Evolutionary conservation across 805 yeast genomes (phyloP).

Genomic region (Candida ovalis): DNA sequence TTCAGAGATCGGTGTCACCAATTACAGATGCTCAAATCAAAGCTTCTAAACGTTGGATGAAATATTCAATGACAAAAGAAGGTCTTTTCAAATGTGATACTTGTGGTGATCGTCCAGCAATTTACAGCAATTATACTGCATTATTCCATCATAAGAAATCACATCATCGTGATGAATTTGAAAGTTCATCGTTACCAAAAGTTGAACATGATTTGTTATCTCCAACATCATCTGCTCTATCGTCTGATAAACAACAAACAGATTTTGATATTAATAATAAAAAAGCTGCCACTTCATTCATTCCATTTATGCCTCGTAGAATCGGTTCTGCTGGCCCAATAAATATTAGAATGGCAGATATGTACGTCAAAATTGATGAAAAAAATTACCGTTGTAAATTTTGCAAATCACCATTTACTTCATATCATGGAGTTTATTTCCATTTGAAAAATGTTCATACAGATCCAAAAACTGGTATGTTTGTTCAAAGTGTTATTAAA

Average conservation of each 20-base stretch:
- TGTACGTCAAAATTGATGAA: constrained; percentile 15
- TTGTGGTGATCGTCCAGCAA: constrained; percentile 8
- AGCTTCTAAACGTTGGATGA: constrained; percentile 8
- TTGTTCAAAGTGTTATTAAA: constrained; percentile 12
- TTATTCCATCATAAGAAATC: constrained; percentile 19
- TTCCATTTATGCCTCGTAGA: constrained; percentile 2
- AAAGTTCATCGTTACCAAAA: background rate
- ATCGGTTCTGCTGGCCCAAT: constrained; percentile 14
- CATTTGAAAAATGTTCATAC: constrained; percentile 20
- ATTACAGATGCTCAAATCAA: background rate
- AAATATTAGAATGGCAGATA: constrained; percentile 15
- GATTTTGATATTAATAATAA: background rate
- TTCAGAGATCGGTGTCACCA: background rate
- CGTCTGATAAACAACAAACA: background rate
- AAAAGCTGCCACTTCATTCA: background rate
- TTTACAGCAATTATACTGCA: constrained; percentile 18
- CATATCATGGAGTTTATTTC: constrained; percentile 24
- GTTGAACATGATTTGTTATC: background rate
- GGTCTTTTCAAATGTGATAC: constrained; percentile 21
- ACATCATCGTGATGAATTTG: constrained; percentile 19
- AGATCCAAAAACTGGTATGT: constrained; percentile 16
- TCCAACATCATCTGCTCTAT: background rate
- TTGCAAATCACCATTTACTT: constrained; percentile 15
- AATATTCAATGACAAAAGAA: constrained; percentile 17
- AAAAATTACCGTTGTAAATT: constrained; percentile 16